These are phyloP conservation scores for Amanita brunnescens DNA, from an alignment of 768 basidiomycete species.

Conservation along the genomic window DNA sequence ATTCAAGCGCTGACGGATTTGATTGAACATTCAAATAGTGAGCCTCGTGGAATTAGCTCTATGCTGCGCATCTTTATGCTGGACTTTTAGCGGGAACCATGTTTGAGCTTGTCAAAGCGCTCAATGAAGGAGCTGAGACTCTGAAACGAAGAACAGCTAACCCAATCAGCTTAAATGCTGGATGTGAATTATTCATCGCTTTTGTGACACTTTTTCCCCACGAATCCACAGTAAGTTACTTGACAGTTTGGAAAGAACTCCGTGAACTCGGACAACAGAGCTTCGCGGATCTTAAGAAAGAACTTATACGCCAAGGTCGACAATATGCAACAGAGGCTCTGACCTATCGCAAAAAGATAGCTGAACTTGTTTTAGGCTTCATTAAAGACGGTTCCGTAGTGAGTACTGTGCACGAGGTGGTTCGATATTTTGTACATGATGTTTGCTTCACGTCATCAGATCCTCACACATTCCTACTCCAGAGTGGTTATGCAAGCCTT, in stretches of 20 bases:
- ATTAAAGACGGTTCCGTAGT: conserved; percentile 93
- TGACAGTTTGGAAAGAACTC: conserved; percentile 6
- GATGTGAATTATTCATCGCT: conserved; percentile 83
- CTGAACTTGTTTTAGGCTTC: conserved; percentile 81
- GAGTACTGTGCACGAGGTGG: conserved; percentile 16
- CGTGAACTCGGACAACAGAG: conserved; percentile 39
- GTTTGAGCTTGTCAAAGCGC: conserved; percentile 83
- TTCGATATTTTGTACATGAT: conserved; percentile 3
- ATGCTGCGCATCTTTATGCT: conserved; percentile 6
- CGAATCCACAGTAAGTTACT: conserved; percentile 59
- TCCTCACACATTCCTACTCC: conserved; percentile 95
- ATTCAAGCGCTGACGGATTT: conserved; percentile 79
- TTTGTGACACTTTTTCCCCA: conserved; percentile 83
- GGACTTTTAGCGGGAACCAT: conserved; percentile 67
- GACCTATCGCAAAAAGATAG: conserved; percentile 84
- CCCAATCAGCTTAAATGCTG: conserved; percentile 80
- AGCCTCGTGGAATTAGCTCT: conserved; percentile 10
- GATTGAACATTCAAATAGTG: conserved; percentile 73
- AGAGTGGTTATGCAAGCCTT: conserved; percentile 92
- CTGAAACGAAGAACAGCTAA: conserved; percentile 61
- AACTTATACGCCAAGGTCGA: conserved; percentile 74
- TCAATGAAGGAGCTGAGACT: conserved; percentile 64
- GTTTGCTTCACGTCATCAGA: conserved; percentile 38
- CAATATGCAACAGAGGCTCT: conserved; percentile 72
- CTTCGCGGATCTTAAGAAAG: conserved; percentile 75